Evolutionary conservation across 1,139 yeast genomes (phyloP), one percentile per base, ranked within the genome.

Genomic region (Suhomyces bokatorum): DNA sequence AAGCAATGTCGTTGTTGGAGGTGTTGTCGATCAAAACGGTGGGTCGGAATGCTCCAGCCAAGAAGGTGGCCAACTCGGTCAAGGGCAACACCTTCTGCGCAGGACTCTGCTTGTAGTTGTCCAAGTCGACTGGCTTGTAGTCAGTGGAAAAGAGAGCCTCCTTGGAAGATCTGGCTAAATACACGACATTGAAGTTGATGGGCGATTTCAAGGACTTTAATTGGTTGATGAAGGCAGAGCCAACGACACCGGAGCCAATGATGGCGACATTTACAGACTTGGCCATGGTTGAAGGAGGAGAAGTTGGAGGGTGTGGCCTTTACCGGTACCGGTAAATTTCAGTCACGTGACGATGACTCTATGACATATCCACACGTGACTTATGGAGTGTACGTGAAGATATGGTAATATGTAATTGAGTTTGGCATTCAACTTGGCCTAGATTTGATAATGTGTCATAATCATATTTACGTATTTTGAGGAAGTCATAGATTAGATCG

Each of bases 191-290:
- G 74, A 83, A 89, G 35, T 73, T 70, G 55, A 86, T 77, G 35
- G 72, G 58, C 29, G 80, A 61, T 52, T 78, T 73, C 55, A 91
- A 75, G 69, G 86, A 95, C 59, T 81, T 80, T 66, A 93, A 74
- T 60, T 74, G 79, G 57, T 58, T 64, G 57, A 73, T 63, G 69
- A 89, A 89, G 43, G 97, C 90, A 31, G 95, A 78, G 47, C 99
- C 99, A 49, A 93, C 98, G 43, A 90, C 93, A 56, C 98, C 98
- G 40, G 97, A 84, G 47, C 96, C 96, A 54, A 88, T 83, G 54
- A 88, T 80, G 43, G 95, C 96, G 50, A 88, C 72, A 62, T 87
- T 85, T 40, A 87, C 88, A 46, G 87, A 73, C 62, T 76, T 80
- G 53, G 61, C 60, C 82, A 79, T 78, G 35, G 29, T 43, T 39